phyloP scores from a whole-genome alignment of 1,284 basidiomycete genomes.

The Papiliotrema laurentii region DNA sequence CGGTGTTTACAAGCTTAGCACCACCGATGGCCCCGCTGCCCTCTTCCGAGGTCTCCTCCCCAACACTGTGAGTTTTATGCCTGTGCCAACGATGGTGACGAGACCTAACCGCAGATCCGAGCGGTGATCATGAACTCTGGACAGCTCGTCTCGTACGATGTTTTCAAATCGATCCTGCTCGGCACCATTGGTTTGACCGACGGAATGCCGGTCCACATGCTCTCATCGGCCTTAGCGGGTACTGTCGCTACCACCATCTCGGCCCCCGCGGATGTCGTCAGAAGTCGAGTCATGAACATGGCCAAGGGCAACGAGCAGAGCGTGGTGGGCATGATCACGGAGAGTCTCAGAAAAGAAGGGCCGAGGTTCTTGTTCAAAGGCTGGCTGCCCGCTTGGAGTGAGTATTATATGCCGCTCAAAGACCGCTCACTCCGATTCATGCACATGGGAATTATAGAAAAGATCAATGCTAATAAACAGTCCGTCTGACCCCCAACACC shows the following conservation, averaged over 20 bases:
- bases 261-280: constrained; percentile 27
- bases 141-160: constrained; percentile 53
- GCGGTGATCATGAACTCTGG: constrained; percentile 54
- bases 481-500: constrained; percentile 20
- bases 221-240: constrained; percentile 20
- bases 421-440: not conserved
- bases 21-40: constrained; percentile 15
- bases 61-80: constrained; percentile 1
- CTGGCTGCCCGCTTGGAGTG: constrained; percentile 22
- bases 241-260: constrained; percentile 22
- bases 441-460: not conserved
- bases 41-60: constrained; percentile 16
- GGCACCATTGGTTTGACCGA: constrained; percentile 44
- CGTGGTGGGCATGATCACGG: constrained; percentile 8
- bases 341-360: constrained; percentile 14
- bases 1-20: constrained; percentile 18
- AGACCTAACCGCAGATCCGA: constrained; percentile 34
- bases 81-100: not conserved
- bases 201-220: constrained; percentile 41
- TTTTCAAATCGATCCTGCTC: constrained; percentile 53
- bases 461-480: not conserved
- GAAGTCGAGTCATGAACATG: constrained; percentile 18
- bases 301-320: constrained; percentile 5
- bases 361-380: constrained; percentile 17
- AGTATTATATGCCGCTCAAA: not conserved